A percentile compares a stretch with the other conserved stretches of the same genome.
Evolutionary conservation across 1,139 yeast species (phyloP).

Genomic region (Saccharomycopsis phalli): DNA sequence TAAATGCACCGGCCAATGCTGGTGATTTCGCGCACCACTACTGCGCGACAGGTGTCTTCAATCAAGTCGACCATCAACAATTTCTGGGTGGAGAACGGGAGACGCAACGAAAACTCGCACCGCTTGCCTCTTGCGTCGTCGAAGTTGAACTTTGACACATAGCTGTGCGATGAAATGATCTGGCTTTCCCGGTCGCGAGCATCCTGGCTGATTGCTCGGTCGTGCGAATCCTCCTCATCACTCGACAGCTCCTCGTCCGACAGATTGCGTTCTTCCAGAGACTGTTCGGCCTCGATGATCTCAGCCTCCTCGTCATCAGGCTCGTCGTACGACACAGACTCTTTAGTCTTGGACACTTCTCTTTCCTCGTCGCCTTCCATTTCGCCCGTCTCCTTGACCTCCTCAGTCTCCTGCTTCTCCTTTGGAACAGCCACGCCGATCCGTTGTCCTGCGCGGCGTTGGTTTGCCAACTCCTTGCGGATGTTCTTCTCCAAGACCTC

Average conservation of each 20-base stretch:
- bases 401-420: constrained; percentile 44
- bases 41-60: constrained; percentile 82
- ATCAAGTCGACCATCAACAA: constrained; percentile 94
- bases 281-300: constrained; percentile 74
- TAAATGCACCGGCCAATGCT: constrained; percentile 88
- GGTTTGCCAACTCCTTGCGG: constrained; percentile 75
- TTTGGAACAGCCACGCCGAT: constrained; percentile 54
- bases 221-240: constrained; percentile 31
- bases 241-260: constrained; percentile 4
- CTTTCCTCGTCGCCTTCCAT: constrained; percentile 68
- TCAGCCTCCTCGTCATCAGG: constrained; percentile 93
- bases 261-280: constrained; percentile 40
- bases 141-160: constrained; percentile 73
- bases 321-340: constrained; percentile 86
- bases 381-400: constrained; percentile 36
- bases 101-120: constrained; percentile 84
- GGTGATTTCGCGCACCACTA: constrained; percentile 90
- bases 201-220: constrained; percentile 35
- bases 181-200: constrained; percentile 84
- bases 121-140: constrained; percentile 85
- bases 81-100: constrained; percentile 83
- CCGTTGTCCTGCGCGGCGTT: constrained; percentile 47
- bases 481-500: constrained; percentile 62
- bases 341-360: constrained; percentile 54
- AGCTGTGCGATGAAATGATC: constrained; percentile 62